Evolutionary conservation across 768 basidiomycete species (phyloP).

Genomic region (Grammothele lineata): DNA sequence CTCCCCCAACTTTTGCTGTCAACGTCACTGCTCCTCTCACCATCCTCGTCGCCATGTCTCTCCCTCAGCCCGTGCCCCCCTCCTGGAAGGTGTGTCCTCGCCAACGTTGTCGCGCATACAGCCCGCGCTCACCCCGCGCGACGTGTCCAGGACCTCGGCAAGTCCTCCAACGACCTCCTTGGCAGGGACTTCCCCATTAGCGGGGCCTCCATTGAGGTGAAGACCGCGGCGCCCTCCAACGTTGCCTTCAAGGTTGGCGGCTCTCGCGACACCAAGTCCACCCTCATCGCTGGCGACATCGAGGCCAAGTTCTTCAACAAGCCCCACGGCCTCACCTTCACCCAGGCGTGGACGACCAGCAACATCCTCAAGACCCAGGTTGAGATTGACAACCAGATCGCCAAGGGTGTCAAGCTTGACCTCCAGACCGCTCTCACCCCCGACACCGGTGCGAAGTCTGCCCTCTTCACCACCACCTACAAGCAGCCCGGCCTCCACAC

Average conservation of each 20-base stretch:
- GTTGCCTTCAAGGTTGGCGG: constrained; percentile 95
- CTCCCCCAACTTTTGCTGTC: constrained; percentile 19
- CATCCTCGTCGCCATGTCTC: constrained; percentile 55
- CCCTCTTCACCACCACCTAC: constrained; percentile 80
- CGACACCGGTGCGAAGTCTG: constrained; percentile 82
- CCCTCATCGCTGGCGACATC: constrained; percentile 79
- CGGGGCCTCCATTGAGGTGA: constrained; percentile 72
- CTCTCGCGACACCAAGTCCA: constrained; percentile 68
- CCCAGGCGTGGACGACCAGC: constrained; percentile 92
- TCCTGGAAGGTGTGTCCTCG: constrained; percentile 81
- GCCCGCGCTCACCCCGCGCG: neutral
- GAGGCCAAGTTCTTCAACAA: constrained; percentile 93
- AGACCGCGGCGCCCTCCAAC: constrained; percentile 83
- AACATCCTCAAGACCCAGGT: constrained; percentile 89
- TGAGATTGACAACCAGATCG: constrained; percentile 96
- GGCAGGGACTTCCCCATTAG: constrained; percentile 88
- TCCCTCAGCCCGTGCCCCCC: constrained; percentile 94
- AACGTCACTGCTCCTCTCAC: constrained; percentile 24
- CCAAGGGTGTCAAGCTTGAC: constrained; percentile 97
- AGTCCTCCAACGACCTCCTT: constrained; percentile 94
- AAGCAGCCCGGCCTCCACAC: constrained; percentile 96
- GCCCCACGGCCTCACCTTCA: constrained; percentile 91
- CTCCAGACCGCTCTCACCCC: constrained; percentile 78
- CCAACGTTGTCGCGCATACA: neutral
- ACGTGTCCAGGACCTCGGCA: constrained; percentile 77